Evolutionary conservation across 805 yeast species (phyloP), one percentile per base, ranked within the genome.

Genomic region (Candida sphagnicola): DNA sequence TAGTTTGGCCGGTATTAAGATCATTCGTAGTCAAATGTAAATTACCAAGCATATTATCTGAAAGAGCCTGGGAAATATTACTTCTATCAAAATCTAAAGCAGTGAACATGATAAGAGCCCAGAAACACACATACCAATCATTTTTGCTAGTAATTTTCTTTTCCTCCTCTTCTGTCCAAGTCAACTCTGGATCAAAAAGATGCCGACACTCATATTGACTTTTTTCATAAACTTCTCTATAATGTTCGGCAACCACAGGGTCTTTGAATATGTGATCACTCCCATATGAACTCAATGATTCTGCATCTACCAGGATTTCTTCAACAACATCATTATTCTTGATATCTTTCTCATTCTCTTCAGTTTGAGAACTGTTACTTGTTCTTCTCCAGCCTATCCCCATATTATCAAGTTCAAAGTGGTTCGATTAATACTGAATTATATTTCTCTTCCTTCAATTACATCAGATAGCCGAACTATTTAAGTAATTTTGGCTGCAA

Each of bases 101-200:
- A 31, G 75, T 59, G 51, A 80, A 80, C 77, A 79, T 68, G 40
- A 80, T 47, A 43, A 77, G 76, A 0, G 83, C 82, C 66, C 80
- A 67, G 21, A 77, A 57, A 4, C 79, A 63, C 18, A 81, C 83
- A 33, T 70, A 60, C 61, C 66, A 66, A 44, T 82, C 85, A 30
- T 77, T 62, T 49, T 77, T 78, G 53, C 77, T 50, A 12, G 71
- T 53, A 4, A 80, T 51, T 30, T 54, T 61, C 26, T 57, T 62
- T 43, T 81, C 85, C 48, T 78, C 84, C 34, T 67, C 61, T 4
- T 45, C 46, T 0, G 75, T 62, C 86, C 85, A 80, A 8, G 66
- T 63, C 28, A 78, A 68, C 0, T 65, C 62, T 0, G 85, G 82
- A 50, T 82, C 85, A 49, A 81, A 75, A 13, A 65, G 64, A 25